phyloP scores from a whole-genome alignment of 108 stramenopile species.

The Fragilaria radians region DNA sequence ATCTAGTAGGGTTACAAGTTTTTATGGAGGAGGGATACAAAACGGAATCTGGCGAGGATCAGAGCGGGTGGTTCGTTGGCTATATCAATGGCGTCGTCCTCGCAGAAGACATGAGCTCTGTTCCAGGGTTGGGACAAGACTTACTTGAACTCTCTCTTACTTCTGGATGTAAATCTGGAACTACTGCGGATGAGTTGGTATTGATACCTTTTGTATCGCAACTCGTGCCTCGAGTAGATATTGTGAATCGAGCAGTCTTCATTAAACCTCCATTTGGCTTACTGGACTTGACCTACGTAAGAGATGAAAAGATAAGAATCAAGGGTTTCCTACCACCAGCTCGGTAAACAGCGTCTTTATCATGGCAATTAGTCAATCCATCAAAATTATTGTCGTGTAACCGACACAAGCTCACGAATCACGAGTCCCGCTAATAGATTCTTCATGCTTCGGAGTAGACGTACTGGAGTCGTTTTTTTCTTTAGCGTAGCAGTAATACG shows the following conservation, averaged over 20 bases:
- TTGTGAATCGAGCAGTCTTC: constrained; percentile 34
- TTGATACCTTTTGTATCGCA: constrained; percentile 74
- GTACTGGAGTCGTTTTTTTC: no score
- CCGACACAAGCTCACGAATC: no score
- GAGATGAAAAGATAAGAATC: constrained; percentile 59
- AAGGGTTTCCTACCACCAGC: constrained; percentile 63
- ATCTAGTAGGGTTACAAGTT: constrained; percentile 73
- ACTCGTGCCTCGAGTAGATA: constrained; percentile 58
- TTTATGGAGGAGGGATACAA: constrained; percentile 21
- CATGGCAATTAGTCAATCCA: no score
- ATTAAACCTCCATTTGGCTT: constrained; percentile 69
- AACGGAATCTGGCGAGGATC: constrained; percentile 12
- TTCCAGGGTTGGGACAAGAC: constrained; percentile 77
- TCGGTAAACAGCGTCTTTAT: no score
- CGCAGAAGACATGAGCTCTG: constrained; percentile 72
- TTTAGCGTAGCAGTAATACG: no score
- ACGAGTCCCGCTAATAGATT: no score
- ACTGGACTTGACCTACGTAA: constrained; percentile 67
- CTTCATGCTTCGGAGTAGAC: no score
- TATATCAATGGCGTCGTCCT: constrained; percentile 60
- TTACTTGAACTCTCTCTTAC: constrained; percentile 57
- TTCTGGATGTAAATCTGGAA: constrained; percentile 13
- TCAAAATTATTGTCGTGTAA: no score
- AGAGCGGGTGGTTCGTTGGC: constrained; percentile 53
- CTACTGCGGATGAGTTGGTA: constrained; percentile 46